A percentile compares a stretch with the other conserved stretches of the same genome.
Conservation (phyloP, 768 basidiomycete genomes). For the Tricholoma saponaceum region DNA sequence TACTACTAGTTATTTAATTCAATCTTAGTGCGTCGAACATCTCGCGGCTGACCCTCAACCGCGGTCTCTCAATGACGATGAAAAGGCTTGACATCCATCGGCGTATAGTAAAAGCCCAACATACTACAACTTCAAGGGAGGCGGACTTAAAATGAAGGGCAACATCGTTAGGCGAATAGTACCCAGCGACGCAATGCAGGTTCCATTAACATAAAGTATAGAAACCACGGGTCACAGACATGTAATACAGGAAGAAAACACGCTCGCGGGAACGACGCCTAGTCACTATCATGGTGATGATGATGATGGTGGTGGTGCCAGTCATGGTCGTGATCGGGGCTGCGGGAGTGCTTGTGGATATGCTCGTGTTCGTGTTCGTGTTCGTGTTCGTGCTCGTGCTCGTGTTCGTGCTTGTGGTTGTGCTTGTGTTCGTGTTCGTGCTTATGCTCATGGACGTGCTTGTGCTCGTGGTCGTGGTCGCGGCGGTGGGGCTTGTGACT, state of each 20-base stretch:
- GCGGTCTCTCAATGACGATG: too few relatives aligned
- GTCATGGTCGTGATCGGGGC: background rate
- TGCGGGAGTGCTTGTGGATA: background rate
- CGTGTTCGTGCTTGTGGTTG: background rate
- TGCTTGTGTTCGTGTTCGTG: background rate
- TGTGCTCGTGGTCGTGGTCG: background rate
- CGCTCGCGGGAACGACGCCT: background rate
- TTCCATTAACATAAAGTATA: background rate
- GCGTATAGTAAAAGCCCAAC: too few relatives aligned
- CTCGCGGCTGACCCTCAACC: too few relatives aligned
- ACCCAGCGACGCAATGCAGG: background rate
- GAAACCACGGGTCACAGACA: background rate
- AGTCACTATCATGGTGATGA: background rate
- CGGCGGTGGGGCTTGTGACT: background rate
- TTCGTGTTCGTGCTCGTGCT: background rate
- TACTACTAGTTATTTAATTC: too few relatives aligned
- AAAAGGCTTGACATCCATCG: too few relatives aligned
- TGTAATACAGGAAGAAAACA: background rate
- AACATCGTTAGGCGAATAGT: too few relatives aligned
- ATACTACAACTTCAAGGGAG: too few relatives aligned
- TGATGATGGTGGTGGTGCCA: background rate
- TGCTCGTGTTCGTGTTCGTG: too few relatives aligned
- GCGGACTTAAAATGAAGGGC: too few relatives aligned
- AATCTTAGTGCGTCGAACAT: too few relatives aligned
- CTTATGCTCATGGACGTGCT: background rate